These are phyloP conservation scores for Ciborinia camelliae DNA, from an alignment of 2,329 filamentous ascomycete species.

Conservation along the genomic window DNA sequence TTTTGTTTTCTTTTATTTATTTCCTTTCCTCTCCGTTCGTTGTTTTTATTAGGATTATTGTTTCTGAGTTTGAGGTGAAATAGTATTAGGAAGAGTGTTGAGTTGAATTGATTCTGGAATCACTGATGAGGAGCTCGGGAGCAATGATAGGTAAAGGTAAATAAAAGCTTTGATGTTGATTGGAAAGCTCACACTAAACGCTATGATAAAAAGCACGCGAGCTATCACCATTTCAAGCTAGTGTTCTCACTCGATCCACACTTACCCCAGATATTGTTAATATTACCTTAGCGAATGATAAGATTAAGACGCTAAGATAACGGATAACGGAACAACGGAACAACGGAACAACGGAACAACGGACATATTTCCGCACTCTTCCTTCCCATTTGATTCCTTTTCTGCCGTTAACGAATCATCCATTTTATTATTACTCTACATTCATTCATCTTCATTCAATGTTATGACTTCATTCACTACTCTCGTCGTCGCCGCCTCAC, in stretches of 20 bases:
- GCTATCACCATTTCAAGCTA: constrained; percentile 7
- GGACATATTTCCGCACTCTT: not conserved
- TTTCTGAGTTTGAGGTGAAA: not conserved
- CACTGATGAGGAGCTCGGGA: not conserved
- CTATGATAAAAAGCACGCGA: constrained; percentile 12
- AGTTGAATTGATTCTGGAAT: not conserved
- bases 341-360: not conserved
- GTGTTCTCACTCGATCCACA: not conserved
- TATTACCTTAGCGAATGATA: constrained; percentile 7
- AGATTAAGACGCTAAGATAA: not conserved
- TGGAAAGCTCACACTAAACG: not conserved
- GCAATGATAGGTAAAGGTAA: not conserved
- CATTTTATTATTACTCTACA: too few relatives aligned
- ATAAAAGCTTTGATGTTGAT: not conserved
- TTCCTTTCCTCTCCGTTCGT: not conserved
- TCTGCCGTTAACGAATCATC: too few relatives aligned
- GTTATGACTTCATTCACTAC: too few relatives aligned
- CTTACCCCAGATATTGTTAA: not conserved
- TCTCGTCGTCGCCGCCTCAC: too few relatives aligned
- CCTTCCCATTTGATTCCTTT: too few relatives aligned
- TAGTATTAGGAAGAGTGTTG: not conserved
- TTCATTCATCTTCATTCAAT: too few relatives aligned
- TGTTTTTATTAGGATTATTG: not conserved
- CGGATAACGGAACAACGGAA: not conserved
- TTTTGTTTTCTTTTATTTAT: not conserved